phyloP scores from a whole-genome alignment of 768 basidiomycete species.

The Leccinum fibrillosum region DNA sequence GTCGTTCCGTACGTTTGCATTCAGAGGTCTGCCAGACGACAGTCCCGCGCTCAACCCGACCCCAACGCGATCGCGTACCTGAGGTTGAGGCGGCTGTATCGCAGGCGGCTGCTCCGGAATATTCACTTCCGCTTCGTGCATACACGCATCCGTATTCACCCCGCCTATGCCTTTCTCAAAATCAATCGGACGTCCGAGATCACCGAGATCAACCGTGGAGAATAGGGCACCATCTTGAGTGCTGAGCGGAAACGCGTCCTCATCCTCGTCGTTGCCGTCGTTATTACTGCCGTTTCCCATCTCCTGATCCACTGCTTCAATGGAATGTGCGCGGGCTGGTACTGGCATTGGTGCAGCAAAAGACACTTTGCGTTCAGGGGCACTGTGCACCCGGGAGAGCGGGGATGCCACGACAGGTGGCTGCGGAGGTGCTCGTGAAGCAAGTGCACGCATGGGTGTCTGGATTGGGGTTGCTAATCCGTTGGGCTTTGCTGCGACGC shows the following conservation, averaged over 20 bases:
- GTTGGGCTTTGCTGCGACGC: slow-evolving; percentile 1
- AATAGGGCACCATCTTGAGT: slow-evolving; percentile 70
- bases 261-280: slow-evolving; percentile 26
- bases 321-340: not conserved
- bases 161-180: slow-evolving; percentile 36
- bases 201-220: slow-evolving; percentile 52
- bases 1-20: not conserved
- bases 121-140: slow-evolving; percentile 2
- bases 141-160: slow-evolving; percentile 9
- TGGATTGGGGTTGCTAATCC: slow-evolving; percentile 36
- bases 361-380: slow-evolving; percentile 13
- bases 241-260: slow-evolving; percentile 43
- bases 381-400: slow-evolving; percentile 10
- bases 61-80: slow-evolving; percentile 3
- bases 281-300: not conserved
- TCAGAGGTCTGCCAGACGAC: not conserved
- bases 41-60: not conserved
- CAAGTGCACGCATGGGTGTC: slow-evolving; percentile 31
- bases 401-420: slow-evolving; percentile 7
- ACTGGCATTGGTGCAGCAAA: slow-evolving; percentile 1
- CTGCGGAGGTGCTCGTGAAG: slow-evolving; percentile 2
- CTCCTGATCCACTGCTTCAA: slow-evolving; percentile 1
- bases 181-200: slow-evolving; percentile 37
- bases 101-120: not conserved
- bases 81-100: slow-evolving; percentile 1